phyloP scores from a whole-genome alignment of 805 yeast species.

The Vanderwaltozyma tropicalis region DNA sequence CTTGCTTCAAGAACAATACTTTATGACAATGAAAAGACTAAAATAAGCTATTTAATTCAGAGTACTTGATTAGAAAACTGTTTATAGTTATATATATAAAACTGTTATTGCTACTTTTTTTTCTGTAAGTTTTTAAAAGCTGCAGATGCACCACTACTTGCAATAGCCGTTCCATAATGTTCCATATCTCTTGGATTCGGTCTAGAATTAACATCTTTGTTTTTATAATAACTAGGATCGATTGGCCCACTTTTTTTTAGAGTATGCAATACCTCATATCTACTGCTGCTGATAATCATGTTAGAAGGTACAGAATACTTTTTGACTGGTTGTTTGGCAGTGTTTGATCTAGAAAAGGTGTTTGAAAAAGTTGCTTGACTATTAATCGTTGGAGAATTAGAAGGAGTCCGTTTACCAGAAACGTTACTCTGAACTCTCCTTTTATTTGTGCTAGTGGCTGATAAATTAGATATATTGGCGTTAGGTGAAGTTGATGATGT shows the following conservation, averaged over 20 bases:
- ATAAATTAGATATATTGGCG: too few relatives aligned
- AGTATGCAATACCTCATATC: conserved; percentile 23
- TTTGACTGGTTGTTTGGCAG: conserved; percentile 3
- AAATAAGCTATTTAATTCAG: too few relatives aligned
- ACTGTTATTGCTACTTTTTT: background rate
- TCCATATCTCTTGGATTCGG: background rate
- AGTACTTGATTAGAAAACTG: too few relatives aligned
- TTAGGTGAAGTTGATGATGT: too few relatives aligned
- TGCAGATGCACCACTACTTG: conserved; percentile 28
- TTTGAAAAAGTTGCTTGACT: conserved; percentile 1
- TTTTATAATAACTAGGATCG: conserved; percentile 4
- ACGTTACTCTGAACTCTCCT: too few relatives aligned
- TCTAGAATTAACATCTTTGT: background rate
- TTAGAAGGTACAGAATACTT: conserved; percentile 19
- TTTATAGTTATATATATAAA: too few relatives aligned
- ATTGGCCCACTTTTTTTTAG: conserved; percentile 2
- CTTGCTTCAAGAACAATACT: too few relatives aligned
- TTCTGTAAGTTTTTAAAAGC: conserved; percentile 24
- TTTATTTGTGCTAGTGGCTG: too few relatives aligned
- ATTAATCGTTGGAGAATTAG: background rate
- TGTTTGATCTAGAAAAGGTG: background rate
- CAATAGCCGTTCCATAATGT: conserved; percentile 8
- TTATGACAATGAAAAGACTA: too few relatives aligned
- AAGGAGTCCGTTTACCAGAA: background rate
- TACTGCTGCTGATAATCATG: conserved; percentile 27